Evolutionary conservation across 495 filamentous ascomycete genomes (phyloP), one percentile per base, ranked within the genome.

Genomic region (Zalerion maritima): DNA sequence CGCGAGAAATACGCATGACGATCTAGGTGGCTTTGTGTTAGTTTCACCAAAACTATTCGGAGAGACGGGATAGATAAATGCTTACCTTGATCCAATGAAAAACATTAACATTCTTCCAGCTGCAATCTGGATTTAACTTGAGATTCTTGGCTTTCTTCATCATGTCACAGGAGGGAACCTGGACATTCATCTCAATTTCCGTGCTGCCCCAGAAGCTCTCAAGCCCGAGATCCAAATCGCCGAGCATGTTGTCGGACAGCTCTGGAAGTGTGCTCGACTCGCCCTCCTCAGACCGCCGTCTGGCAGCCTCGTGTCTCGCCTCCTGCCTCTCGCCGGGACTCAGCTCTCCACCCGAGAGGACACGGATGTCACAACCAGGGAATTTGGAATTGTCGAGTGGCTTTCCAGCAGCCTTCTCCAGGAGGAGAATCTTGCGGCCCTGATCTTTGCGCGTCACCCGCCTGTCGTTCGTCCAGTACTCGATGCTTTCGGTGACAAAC

Each of bases 21-120:
- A 97, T 89, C 89, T 97, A 37, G 7, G 14, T 39, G 13, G 24
- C 18, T 26, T 14, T 20, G 16, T n/a, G 30, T 64, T 40, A 47
- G 41, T 9, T n/a, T 17, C 6, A 26, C 35, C 18, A 32, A 14
- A 2, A n/a, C 12, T 6, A 31, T 13, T 17, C 6, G 27, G 4
- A 13, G 26, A 18, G 27, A 2, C 1, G 8, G 18, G n/a, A 5
- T 9, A 27, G 20, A 20, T 12, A 10, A 18, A 13, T 7, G 40
- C 64, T 28, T 70, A 91, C 89, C 74, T 97, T 97, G 45, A 97
- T 94, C 89, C 91, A 96, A 48, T 97, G 89, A 43, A 86, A 84
- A 26, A 97, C 86, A 44, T 93, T 83, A 23, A 93, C 93, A 33
- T 92, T 89, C 51, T 81, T 78, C 63, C 86, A 96, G 10, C 89